phyloP scores from a whole-genome alignment of 2,329 filamentous ascomycete species.

The Verticillium albo-atrum region DNA sequence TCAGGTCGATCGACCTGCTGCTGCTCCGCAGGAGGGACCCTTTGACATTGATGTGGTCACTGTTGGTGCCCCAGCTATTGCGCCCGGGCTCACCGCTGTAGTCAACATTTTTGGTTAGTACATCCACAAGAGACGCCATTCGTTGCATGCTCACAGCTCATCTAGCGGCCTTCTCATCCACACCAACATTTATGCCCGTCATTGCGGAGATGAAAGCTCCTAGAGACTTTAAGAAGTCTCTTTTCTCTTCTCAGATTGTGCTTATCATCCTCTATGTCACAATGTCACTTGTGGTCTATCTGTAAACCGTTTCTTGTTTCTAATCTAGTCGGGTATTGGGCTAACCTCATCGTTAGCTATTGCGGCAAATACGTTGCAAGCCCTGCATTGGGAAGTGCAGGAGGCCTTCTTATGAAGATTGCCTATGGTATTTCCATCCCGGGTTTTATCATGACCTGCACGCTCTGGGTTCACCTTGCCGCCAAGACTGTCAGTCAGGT shows the following conservation, averaged over 20 bases:
- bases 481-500: conserved; percentile 14
- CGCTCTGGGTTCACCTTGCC: conserved; percentile 14
- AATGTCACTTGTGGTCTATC: conserved; percentile 13
- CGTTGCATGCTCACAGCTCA: neutral
- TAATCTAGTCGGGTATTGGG: neutral
- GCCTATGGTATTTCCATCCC: conserved; percentile 15
- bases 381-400: conserved; percentile 47
- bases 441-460: conserved; percentile 15
- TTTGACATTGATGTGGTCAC: conserved; percentile 15
- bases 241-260: conserved; percentile 12
- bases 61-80: conserved; percentile 15
- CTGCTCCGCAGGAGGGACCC: conserved; percentile 15
- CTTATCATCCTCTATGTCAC: conserved; percentile 11
- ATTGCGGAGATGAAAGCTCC: conserved; percentile 17
- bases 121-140: no score
- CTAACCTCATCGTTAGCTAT: neutral
- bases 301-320: conserved; percentile 6
- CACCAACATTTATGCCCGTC: conserved; percentile 17
- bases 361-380: conserved; percentile 59
- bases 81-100: conserved; percentile 16
- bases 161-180: conserved; percentile 14
- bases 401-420: conserved; percentile 15
- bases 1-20: conserved; percentile 13
- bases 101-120: conserved; percentile 19
- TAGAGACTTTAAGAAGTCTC: conserved; percentile 10